phyloP scores from a whole-genome alignment of 495 filamentous ascomycete species.

The Glutinoglossum americanum region DNA sequence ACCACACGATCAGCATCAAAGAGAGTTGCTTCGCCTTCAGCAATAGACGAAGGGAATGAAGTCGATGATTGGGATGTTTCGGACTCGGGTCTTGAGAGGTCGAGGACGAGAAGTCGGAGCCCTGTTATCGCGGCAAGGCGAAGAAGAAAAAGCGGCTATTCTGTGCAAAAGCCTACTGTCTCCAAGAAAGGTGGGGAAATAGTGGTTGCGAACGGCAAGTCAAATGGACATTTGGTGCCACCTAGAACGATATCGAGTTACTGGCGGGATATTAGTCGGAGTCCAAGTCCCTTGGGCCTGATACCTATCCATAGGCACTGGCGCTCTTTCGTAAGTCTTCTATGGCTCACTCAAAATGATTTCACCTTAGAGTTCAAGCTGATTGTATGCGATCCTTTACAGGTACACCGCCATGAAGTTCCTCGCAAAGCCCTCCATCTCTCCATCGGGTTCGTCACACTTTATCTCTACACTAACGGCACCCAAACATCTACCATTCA shows the following conservation, averaged over 20 bases:
- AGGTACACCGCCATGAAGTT: conserved; percentile 52
- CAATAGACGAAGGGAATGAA: neutral
- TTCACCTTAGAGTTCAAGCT: neutral
- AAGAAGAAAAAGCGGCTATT: conserved; percentile 1
- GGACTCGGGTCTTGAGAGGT: conserved; percentile 1
- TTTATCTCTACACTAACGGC: conserved; percentile 60
- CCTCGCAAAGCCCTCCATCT: conserved; percentile 64
- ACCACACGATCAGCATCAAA: conserved; percentile 14
- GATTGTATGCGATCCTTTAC: neutral
- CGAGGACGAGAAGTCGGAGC: conserved; percentile 5
- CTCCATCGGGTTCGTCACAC: conserved; percentile 83
- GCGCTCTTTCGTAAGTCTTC: conserved; percentile 33
- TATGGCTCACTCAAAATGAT: neutral
- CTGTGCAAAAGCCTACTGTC: neutral
- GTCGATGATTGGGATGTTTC: neutral
- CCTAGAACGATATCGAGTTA: conserved; percentile 27
- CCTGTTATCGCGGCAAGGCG: neutral
- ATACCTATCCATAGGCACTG: conserved; percentile 80
- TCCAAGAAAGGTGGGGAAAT: neutral
- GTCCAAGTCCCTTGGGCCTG: conserved; percentile 74
- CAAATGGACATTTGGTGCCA: conserved; percentile 55
- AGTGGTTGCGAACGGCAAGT: neutral
- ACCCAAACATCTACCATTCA: conserved; percentile 53
- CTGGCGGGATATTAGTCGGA: conserved; percentile 67
- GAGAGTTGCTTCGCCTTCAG: conserved; percentile 8